These are phyloP conservation scores for Paraurostyla sp. DNA, from an alignment of 73 alveolate species.

Conservation along the genomic window DNA sequence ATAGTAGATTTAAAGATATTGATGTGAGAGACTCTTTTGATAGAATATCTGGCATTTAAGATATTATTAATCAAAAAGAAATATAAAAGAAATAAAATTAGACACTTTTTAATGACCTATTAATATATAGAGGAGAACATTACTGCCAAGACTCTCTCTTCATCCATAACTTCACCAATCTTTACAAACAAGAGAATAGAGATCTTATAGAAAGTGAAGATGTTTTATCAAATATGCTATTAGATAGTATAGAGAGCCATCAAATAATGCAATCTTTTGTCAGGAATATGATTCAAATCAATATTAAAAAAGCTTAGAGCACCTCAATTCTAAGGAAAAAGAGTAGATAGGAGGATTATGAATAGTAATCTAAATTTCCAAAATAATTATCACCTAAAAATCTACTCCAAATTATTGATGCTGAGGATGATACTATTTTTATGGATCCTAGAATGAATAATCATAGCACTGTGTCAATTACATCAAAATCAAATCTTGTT, in stretches of 20 bases:
- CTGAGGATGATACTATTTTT: too few species aligned
- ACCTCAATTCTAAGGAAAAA: background rate
- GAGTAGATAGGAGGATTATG: background rate
- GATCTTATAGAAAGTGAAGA: conserved; percentile 33
- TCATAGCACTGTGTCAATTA: too few species aligned
- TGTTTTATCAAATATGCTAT: background rate
- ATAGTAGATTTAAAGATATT: background rate
- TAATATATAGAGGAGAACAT: conserved; percentile 44
- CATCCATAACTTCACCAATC: background rate
- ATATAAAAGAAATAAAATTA: background rate
- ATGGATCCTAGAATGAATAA: too few species aligned
- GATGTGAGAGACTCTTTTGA: background rate
- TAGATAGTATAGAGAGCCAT: background rate
- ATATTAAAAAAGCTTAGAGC: background rate
- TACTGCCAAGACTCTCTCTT: conserved; percentile 15
- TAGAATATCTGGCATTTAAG: background rate
- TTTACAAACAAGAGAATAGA: background rate
- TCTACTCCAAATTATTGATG: too few species aligned
- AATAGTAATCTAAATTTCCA: too few species aligned
- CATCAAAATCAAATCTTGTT: too few species aligned
- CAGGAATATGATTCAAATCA: background rate
- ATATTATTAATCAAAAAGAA: background rate
- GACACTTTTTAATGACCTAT: background rate
- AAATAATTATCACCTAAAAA: too few species aligned
- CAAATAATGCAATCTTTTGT: background rate